Conservation (phyloP, 2,329 filamentous ascomycete genomes). For the Thermomyces lanuginosus region DNA sequence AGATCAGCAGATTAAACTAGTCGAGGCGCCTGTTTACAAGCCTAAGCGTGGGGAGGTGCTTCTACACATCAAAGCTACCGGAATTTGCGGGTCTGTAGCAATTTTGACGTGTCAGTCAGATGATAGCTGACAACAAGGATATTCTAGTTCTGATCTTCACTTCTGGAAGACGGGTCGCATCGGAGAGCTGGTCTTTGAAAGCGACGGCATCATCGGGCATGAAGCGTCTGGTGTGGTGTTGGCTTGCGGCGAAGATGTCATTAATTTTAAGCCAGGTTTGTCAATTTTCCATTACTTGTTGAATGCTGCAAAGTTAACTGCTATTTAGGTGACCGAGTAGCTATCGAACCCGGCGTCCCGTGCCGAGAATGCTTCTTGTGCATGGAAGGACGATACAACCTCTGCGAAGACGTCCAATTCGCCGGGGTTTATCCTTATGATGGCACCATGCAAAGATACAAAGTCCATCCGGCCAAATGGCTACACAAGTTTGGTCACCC, state of each 20-base stretch:
- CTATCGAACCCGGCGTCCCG: constrained; percentile 49
- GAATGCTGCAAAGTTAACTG: too few relatives aligned
- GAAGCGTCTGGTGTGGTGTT: constrained; percentile 47
- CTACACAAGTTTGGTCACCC: constrained; percentile 30
- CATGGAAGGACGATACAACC: constrained; percentile 44
- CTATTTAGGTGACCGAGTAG: constrained; percentile 42
- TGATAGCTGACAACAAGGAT: background rate
- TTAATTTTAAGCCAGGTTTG: constrained; percentile 34
- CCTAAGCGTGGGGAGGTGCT: constrained; percentile 41
- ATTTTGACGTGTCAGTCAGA: too few relatives aligned
- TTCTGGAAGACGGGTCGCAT: constrained; percentile 52
- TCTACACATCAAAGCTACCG: constrained; percentile 46
- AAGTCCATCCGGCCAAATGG: constrained; percentile 45
- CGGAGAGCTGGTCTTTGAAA: constrained; percentile 44
- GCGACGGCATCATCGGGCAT: constrained; percentile 49
- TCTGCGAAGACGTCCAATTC: constrained; percentile 47
- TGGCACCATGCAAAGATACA: constrained; percentile 46
- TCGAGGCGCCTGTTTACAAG: constrained; percentile 40
- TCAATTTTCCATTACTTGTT: too few relatives aligned
- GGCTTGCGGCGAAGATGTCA: constrained; percentile 39
- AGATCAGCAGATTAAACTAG: constrained; percentile 41
- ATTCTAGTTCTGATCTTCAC: constrained; percentile 45
- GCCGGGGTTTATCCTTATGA: constrained; percentile 45
- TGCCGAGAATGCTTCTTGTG: constrained; percentile 47
- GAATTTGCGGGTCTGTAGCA: constrained; percentile 42